A percentile compares a stretch with the other conserved stretches of the same genome.
These are phyloP conservation scores for Alisma plantagoaquatica DNA, from an alignment of 106 monocot genomes.

Conservation along the genomic window DNA sequence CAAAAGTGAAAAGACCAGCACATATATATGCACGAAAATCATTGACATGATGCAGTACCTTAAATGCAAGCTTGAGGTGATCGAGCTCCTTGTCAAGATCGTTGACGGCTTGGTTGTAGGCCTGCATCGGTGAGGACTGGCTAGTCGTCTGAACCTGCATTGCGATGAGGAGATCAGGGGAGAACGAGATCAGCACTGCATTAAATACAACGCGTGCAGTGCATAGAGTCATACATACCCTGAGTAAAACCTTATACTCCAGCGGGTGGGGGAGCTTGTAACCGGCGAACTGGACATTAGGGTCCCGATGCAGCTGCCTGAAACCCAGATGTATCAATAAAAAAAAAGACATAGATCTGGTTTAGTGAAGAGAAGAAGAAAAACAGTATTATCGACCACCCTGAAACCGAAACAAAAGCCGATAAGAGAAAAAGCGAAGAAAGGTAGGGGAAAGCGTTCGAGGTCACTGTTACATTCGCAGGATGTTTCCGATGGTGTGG, in stretches of 20 bases:
- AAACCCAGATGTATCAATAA: neutral
- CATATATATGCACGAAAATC: too few relatives aligned
- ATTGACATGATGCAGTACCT: too few relatives aligned
- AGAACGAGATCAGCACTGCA: too few relatives aligned
- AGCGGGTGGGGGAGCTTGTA: conserved; percentile 98
- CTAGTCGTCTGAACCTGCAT: conserved; percentile 77
- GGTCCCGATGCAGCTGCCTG: conserved; percentile 97
- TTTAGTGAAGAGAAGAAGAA: conserved; percentile 2
- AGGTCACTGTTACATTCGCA: conserved; percentile 54
- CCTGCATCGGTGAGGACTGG: conserved; percentile 92
- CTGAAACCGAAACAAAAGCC: neutral
- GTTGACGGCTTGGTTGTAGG: conserved; percentile 75
- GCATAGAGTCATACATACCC: conserved; percentile 25
- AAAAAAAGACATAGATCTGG: too few relatives aligned
- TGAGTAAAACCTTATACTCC: conserved; percentile 87
- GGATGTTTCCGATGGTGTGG: conserved; percentile 94
- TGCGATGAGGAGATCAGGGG: too few relatives aligned
- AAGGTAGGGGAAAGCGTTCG: neutral
- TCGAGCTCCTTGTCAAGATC: conserved; percentile 89
- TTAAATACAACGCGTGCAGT: too few relatives aligned
- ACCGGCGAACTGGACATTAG: conserved; percentile 87
- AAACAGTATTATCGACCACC: neutral
- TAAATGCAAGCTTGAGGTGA: conserved; percentile 58
- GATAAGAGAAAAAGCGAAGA: neutral
- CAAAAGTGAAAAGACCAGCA: too few relatives aligned